A percentile compares a stretch with the other conserved stretches of the same genome.
Conservation (phyloP, 192 early-diverging fungal species). For the Gigaspora rosea region DNA sequence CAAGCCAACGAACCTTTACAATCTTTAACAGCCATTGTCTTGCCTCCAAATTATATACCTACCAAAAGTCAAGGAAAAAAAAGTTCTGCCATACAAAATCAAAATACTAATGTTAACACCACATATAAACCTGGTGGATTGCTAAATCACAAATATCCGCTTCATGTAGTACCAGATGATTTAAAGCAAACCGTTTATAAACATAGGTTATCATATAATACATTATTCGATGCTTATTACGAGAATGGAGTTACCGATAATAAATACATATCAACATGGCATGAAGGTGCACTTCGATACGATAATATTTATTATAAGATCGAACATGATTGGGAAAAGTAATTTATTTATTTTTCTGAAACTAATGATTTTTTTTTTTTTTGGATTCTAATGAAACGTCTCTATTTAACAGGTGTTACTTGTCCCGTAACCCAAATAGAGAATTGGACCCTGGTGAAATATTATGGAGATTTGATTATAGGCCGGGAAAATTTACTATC, state of each 20-base stretch:
- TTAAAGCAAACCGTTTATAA: neutral
- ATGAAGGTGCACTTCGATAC: neutral
- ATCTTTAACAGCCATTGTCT: too few relatives aligned
- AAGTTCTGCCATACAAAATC: too few relatives aligned
- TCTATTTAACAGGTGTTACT: neutral
- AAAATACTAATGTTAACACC: too few relatives aligned
- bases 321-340: neutral
- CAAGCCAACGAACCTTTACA: too few relatives aligned
- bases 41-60: too few relatives aligned
- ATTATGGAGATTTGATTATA: slow-evolving; percentile 11
- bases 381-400: neutral
- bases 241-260: neutral
- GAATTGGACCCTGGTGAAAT: neutral
- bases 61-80: too few relatives aligned
- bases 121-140: neutral
- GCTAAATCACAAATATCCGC: neutral
- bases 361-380: neutral
- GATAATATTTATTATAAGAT: neutral
- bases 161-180: neutral
- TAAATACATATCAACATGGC: neutral
- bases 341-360: neutral
- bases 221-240: neutral
- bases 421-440: neutral
- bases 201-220: neutral
- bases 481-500: neutral